These are phyloP conservation scores for Hippophae rhamnoides DNA, from an alignment of 306 rosid species.

Conservation along the genomic window DNA sequence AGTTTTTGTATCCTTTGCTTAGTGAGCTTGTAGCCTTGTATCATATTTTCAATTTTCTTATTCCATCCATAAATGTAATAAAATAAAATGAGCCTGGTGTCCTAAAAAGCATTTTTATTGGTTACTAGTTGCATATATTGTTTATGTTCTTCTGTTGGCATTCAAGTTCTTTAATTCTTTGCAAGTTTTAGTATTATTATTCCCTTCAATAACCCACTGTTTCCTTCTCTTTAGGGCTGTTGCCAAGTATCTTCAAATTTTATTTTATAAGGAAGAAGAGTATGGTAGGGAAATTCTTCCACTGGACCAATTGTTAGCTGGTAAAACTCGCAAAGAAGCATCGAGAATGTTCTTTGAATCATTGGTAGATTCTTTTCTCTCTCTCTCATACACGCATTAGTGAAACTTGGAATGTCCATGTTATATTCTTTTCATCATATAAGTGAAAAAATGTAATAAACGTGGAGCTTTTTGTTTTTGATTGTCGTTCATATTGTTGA, in stretches of 20 bases:
- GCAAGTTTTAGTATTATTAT: not conserved
- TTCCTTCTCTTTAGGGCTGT: conserved; percentile 56
- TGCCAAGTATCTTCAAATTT: conserved; percentile 83
- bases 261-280: conserved; percentile 64
- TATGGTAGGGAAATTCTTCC: conserved; percentile 55
- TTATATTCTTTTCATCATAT: no score
- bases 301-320: conserved; percentile 57
- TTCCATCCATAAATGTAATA: no score
- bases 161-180: not conserved
- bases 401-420: no score
- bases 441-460: no score
- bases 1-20: no score
- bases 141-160: no score
- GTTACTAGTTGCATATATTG: no score
- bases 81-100: no score
- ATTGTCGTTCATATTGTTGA: conserved; percentile 1
- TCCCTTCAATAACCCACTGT: conserved; percentile 10
- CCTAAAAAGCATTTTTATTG: no score
- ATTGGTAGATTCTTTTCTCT: conserved; percentile 42
- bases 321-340: conserved; percentile 68
- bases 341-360: conserved; percentile 76
- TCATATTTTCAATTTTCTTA: no score
- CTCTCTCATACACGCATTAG: not conserved
- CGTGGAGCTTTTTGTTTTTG: not conserved
- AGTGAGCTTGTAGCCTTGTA: no score